Base-by-base conservation (phyloP, 371 early-diverging fungal genomes). In the Syncephalastrum monosporum region DNA sequence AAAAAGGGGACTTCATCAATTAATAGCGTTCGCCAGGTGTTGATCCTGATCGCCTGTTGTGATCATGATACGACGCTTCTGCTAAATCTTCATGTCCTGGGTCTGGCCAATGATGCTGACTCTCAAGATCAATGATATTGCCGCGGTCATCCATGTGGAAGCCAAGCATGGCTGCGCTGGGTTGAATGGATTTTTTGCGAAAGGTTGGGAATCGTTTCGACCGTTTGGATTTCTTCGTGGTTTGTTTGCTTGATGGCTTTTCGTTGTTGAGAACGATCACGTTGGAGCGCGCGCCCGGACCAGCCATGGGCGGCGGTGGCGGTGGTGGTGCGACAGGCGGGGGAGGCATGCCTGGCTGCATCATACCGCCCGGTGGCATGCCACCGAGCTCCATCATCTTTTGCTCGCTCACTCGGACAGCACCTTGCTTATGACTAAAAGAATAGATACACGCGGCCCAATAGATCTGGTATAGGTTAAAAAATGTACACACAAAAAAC, bases 361-460 rank as follows among this genome's bases (percentile, higher is more conserved):
- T 55, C n/a, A 55, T 25, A 6, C 19, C 46, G 19, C 45, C 45
- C 12, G 38, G 44, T 50, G 16, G 46, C 55, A 43, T n/a, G 16
- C 14, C 19, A 21, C 45, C 55, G 23, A 42, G 25, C 3, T 21
- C 29, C 44, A 38, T 24, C 43, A 19, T 42, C 55, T 29, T 46
- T 29, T 5, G 41, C 19, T n/a, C 41, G 27, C 38, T 33, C 38
- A 33, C 38, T 12, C 38, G 38, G 15, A 50, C 42, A 24, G 54
- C 42, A 42, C 59, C 50, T 25, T 55, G 48, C 54, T 71, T 71
- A 38, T 71, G 71, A 50, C 65, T 68, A 42, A 66, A 77, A 5
- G 80, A 76, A 57, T 64, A 64, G 8, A 80, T 61, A 47, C 73
- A 74, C 1, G 73, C 58, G 2, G 72, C 72, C 73, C 72, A 80